Conservation (phyloP, 768 basidiomycete species). For the Naganishia vishniacii region DNA sequence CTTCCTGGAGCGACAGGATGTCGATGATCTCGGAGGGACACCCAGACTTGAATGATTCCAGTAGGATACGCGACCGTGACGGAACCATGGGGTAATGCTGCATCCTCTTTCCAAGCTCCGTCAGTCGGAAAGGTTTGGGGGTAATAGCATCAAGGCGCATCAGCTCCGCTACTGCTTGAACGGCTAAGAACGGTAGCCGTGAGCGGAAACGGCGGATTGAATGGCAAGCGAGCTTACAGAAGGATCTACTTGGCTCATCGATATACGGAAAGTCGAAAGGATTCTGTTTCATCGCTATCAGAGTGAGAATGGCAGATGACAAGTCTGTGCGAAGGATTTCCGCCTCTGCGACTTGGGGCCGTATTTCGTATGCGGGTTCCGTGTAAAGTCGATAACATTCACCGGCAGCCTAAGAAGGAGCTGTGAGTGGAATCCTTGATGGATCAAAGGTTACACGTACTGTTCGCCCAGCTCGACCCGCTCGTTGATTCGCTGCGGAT, state of each 20-base stretch:
- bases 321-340: slow-evolving; percentile 87
- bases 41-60: slow-evolving; percentile 66
- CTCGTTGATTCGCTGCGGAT: slow-evolving; percentile 77
- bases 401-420: slow-evolving; percentile 60
- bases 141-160: slow-evolving; percentile 71
- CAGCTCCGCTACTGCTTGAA: slow-evolving; percentile 52
- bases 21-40: slow-evolving; percentile 76
- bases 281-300: slow-evolving; percentile 77
- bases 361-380: slow-evolving; percentile 64
- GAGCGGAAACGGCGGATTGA: no score
- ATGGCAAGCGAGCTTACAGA: no score
- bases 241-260: slow-evolving; percentile 65
- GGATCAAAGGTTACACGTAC: slow-evolving; percentile 48
- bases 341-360: slow-evolving; percentile 67
- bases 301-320: slow-evolving; percentile 72
- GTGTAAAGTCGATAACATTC: slow-evolving; percentile 90
- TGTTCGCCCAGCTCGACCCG: slow-evolving; percentile 94
- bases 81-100: slow-evolving; percentile 91
- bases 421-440: background rate
- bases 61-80: slow-evolving; percentile 65
- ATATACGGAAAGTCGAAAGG: slow-evolving; percentile 77
- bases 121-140: slow-evolving; percentile 51
- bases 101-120: slow-evolving; percentile 73
- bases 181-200: no score
- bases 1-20: slow-evolving; percentile 75